Conservation (phyloP, 306 rosid species). For the Cotoneaster glaucophyllus region DNA sequence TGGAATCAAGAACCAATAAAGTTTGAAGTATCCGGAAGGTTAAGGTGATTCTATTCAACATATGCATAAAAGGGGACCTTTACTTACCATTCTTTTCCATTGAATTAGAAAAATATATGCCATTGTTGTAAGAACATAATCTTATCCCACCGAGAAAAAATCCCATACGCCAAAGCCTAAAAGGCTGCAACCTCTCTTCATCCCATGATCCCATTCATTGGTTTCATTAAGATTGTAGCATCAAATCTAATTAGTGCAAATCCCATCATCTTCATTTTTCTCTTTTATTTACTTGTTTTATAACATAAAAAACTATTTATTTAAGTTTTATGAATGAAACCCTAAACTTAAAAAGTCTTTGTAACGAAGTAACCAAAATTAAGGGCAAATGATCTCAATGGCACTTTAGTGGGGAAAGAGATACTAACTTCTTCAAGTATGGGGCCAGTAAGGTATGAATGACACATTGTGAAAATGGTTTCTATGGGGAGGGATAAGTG, state of each 20-base stretch:
- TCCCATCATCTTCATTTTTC: neutral
- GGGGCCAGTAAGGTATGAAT: neutral
- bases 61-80: neutral
- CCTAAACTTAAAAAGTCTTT: neutral
- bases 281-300: neutral
- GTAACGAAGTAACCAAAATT: neutral
- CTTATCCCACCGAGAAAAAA: slow-evolving; percentile 3
- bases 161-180: neutral
- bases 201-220: neutral
- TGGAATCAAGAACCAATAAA: slow-evolving; percentile 9
- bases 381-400: neutral
- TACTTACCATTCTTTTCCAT: neutral
- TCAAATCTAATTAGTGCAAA: neutral
- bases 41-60: neutral
- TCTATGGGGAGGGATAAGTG: neutral
- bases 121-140: neutral
- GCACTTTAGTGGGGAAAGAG: neutral
- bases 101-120: slow-evolving; percentile 8
- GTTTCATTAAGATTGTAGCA: neutral
- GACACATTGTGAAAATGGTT: neutral
- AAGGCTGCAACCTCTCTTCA: neutral
- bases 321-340: neutral
- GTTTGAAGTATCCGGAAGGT: neutral
- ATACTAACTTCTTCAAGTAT: neutral
- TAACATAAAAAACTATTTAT: too few relatives aligned